Percentiles rank a stretch among this genome's conserved stretches.
Evolutionary conservation across 176 grass and related monocot species (phyloP).

Genomic region (Musa itinerans): DNA sequence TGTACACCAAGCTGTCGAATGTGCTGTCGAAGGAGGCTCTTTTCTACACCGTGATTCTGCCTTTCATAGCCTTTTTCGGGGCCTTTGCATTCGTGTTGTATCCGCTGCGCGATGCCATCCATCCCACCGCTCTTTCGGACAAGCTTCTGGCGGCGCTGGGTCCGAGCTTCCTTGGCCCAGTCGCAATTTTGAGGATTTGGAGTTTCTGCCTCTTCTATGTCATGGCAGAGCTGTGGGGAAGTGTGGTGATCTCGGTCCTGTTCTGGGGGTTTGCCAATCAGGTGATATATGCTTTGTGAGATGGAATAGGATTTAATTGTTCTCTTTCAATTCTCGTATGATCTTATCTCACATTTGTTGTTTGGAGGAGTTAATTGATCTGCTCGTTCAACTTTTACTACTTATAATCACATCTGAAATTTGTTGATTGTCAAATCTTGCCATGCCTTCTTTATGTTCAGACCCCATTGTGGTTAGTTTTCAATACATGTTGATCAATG

Average conservation of each 20-base stretch:
- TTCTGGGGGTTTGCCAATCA: slow-evolving; percentile 94
- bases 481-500: too few relatives aligned
- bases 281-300: slow-evolving; percentile 24
- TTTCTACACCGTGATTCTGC: slow-evolving; percentile 81
- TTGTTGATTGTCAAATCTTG: too few relatives aligned
- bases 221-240: slow-evolving; percentile 91
- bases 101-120: slow-evolving; percentile 54
- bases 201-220: slow-evolving; percentile 94
- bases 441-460: too few relatives aligned
- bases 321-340: not conserved
- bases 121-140: slow-evolving; percentile 63
- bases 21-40: slow-evolving; percentile 62
- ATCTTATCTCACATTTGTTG: not conserved
- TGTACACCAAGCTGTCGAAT: slow-evolving; percentile 83
- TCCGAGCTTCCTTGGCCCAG: slow-evolving; percentile 61
- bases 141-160: slow-evolving; percentile 62
- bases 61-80: slow-evolving; percentile 80
- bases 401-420: too few relatives aligned
- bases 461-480: too few relatives aligned
- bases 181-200: slow-evolving; percentile 73
- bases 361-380: too few relatives aligned
- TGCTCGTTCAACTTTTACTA: too few relatives aligned
- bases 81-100: slow-evolving; percentile 75
- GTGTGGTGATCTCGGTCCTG: slow-evolving; percentile 79
- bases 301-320: not conserved